A percentile compares a stretch with the other conserved stretches of the same genome.
Evolutionary conservation across 2,329 filamentous ascomycete genomes (phyloP).

Genomic region (Phaeophleospora eucalypticola): DNA sequence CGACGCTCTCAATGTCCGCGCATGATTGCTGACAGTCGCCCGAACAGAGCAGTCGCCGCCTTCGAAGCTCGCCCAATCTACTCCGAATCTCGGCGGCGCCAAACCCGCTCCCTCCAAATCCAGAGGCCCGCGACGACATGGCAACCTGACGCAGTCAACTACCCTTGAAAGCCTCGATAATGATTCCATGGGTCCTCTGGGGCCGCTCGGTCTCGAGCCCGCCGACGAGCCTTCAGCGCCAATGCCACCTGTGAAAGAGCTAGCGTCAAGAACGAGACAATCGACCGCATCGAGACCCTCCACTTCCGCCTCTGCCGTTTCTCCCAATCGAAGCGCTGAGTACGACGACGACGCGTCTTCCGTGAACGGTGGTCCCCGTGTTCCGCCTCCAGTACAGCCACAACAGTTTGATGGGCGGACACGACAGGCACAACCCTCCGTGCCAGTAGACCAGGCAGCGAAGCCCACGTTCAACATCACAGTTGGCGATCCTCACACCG

Average conservation of each 20-base stretch:
- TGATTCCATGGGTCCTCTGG: conserved; percentile 68
- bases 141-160: conserved; percentile 71
- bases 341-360: conserved; percentile 60
- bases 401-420: conserved; percentile 42
- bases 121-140: conserved; percentile 56
- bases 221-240: conserved; percentile 60
- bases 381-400: conserved; percentile 60
- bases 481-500: conserved; percentile 95
- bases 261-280: conserved; percentile 43
- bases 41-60: conserved; percentile 7
- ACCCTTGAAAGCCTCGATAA: conserved; percentile 70
- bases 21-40: too few relatives aligned
- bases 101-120: conserved; percentile 36
- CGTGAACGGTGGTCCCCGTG: conserved; percentile 50
- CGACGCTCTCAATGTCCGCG: too few relatives aligned
- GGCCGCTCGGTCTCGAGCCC: conserved; percentile 54
- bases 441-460: conserved; percentile 87
- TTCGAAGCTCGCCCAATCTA: conserved; percentile 16
- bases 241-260: conserved; percentile 56
- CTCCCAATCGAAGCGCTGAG: conserved; percentile 52
- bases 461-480: conserved; percentile 87
- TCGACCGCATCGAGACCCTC: conserved; percentile 39
- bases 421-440: conserved; percentile 65
- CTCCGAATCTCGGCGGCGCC: conserved; percentile 21
- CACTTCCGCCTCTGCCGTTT: conserved; percentile 49